Percentiles rank a stretch among this genome's conserved stretches.
Evolutionary conservation across 441 rosid genomes (phyloP).

Genomic region (Euphorbia celastroides): DNA sequence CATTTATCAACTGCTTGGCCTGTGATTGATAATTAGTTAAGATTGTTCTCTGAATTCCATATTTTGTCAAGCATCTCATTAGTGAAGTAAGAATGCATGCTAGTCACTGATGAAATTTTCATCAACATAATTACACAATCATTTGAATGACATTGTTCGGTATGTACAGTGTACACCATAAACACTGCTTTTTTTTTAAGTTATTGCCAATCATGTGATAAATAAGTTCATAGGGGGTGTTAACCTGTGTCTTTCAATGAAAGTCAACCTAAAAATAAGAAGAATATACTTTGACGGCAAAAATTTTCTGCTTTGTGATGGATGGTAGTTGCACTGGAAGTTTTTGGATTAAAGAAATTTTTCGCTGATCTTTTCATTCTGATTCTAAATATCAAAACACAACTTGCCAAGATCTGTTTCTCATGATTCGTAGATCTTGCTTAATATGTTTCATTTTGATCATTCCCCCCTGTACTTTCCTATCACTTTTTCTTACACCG

Average conservation of each 20-base stretch:
- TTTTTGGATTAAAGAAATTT: neutral
- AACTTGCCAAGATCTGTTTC: neutral
- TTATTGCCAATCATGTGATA: neutral
- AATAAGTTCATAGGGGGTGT: neutral
- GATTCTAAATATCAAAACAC: neutral
- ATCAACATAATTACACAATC: neutral
- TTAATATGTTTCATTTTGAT: neutral
- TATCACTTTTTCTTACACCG: neutral
- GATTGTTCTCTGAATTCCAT: neutral
- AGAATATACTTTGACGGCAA: neutral
- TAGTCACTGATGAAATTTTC: neutral
- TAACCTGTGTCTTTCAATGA: too few relatives aligned
- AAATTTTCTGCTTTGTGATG: neutral
- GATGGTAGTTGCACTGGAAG: neutral
- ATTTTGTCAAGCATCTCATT: slow-evolving; percentile 1
- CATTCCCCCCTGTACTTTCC: neutral
- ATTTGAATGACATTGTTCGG: neutral
- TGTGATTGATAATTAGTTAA: neutral
- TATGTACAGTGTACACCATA: neutral
- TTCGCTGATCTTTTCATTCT: neutral
- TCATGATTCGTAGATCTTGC: neutral
- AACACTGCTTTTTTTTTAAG: neutral
- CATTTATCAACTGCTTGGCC: neutral
- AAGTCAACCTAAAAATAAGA: neutral
- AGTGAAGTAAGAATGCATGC: neutral